Evolutionary conservation across 2,329 filamentous ascomycete species (phyloP), one percentile per base, ranked within the genome.

Genomic region (Alternaria dauci): DNA sequence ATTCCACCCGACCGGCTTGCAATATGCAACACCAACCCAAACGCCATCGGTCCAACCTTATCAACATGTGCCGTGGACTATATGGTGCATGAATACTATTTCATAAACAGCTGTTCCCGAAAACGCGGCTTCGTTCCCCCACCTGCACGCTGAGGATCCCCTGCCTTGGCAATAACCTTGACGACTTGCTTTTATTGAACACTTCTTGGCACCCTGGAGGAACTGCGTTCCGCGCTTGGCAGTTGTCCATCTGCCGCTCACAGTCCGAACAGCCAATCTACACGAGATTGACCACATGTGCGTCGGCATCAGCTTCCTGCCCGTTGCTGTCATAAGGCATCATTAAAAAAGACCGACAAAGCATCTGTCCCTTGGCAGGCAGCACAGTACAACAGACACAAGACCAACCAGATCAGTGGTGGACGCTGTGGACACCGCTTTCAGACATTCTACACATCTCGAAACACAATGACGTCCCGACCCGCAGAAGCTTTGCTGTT

Each of bases 221-320:
- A 62, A 64, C 47, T 62, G 60, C 62, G 46, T 63, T 69, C 68
- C 68, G 65, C 69, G 58, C 69, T 71, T 70, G 69, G 69, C 69
- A 62, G 20, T 39, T 36, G 47, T 53, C 44, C 32, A 47, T 53
- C 42, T 56, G 55, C 55, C 52, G 28, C 32, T 28, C 32, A 34
- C 46, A 32, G 30, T 34, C 43, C 50, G 32, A 38, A 26, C 50
- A 46, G 46, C 54, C 57, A 61, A 57, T 58, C 58, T 51, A 39
- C 34, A 58, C 20, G 52, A 61, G 25, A 46, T 61, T 39, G 32
- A 46, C 41, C 20, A 20, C 32, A 50, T 46, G 11, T 44, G 23
- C 43, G 28, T 53, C 28, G n/a, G 30, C 18, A 11, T 23, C n/a
- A 26, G 20, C 20, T 16, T 34, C 34, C 18, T 51, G 39, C 28